These are phyloP conservation scores for Phyllosticta citrichinensis DNA, from an alignment of 2,329 filamentous ascomycete genomes.

Conservation along the genomic window DNA sequence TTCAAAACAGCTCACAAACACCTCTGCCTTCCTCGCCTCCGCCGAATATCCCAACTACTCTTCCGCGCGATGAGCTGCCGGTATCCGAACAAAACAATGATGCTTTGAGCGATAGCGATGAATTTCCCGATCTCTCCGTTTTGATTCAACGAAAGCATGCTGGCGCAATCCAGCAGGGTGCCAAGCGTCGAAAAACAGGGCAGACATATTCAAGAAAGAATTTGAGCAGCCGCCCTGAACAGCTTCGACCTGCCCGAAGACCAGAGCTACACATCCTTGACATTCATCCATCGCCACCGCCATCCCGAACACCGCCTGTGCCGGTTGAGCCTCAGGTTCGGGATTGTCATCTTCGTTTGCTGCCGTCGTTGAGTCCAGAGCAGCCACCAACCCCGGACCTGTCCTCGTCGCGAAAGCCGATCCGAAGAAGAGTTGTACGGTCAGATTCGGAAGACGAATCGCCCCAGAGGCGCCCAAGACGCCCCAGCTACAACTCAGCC, in stretches of 20 bases:
- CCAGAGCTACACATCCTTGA: constrained; percentile 22
- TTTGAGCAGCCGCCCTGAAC: not conserved
- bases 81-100: not conserved
- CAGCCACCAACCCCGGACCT: constrained; percentile 11
- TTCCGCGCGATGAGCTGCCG: not conserved
- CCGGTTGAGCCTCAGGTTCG: not conserved
- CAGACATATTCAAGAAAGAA: constrained; percentile 5
- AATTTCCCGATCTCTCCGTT: constrained; percentile 20
- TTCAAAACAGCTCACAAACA: constrained; percentile 1
- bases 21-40: not conserved
- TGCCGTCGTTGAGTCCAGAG: constrained; percentile 1
- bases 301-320: constrained; percentile 22
- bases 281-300: constrained; percentile 34
- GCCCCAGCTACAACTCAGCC: not conserved
- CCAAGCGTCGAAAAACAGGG: constrained; percentile 15
- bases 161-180: constrained; percentile 11
- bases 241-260: not conserved
- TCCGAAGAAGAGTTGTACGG: not conserved
- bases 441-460: constrained; percentile 6
- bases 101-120: constrained; percentile 15
- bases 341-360: constrained; percentile 6
- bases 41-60: not conserved
- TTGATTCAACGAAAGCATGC: constrained; percentile 13
- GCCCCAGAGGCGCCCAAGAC: not conserved
- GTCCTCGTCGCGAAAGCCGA: constrained; percentile 10